These are phyloP conservation scores for Ophiostoma sp. DNA, from an alignment of 2,329 filamentous ascomycete genomes.

Conservation along the genomic window DNA sequence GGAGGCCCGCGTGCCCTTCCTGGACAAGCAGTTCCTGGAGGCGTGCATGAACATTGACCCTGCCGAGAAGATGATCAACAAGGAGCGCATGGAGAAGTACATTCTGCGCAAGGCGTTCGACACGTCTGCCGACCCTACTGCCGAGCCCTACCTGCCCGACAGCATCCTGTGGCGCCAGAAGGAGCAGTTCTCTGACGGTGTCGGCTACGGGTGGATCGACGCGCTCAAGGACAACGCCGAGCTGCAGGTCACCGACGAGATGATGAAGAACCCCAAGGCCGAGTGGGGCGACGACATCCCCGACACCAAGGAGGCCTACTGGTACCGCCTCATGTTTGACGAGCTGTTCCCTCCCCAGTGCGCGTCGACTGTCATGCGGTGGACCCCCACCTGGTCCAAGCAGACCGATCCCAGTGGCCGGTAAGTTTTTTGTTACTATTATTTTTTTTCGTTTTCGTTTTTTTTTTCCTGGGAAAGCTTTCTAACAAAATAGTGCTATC, in stretches of 20 bases:
- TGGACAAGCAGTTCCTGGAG: constrained; percentile 96
- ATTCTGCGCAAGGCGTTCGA: constrained; percentile 97
- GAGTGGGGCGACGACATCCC: constrained; percentile 93
- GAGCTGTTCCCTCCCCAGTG: constrained; percentile 94
- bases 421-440: constrained; percentile 53
- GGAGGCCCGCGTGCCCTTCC: constrained; percentile 94
- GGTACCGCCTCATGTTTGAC: constrained; percentile 98
- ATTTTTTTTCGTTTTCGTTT: not conserved
- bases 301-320: constrained; percentile 97
- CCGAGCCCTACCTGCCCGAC: constrained; percentile 84
- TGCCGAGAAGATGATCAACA: constrained; percentile 89
- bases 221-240: constrained; percentile 92
- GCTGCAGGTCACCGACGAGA: constrained; percentile 84
- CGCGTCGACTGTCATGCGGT: constrained; percentile 88
- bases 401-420: constrained; percentile 93
- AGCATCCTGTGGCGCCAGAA: constrained; percentile 98
- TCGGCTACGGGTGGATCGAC: constrained; percentile 99
- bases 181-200: constrained; percentile 98
- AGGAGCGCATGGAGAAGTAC: constrained; percentile 91
- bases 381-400: constrained; percentile 96
- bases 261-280: constrained; percentile 96
- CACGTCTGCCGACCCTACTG: constrained; percentile 75
- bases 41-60: constrained; percentile 91
- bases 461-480: not conserved
- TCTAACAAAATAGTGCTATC: constrained; percentile 56